Evolutionary conservation across 441 rosid genomes (phyloP).

Genomic region (Corymbia citriodora): DNA sequence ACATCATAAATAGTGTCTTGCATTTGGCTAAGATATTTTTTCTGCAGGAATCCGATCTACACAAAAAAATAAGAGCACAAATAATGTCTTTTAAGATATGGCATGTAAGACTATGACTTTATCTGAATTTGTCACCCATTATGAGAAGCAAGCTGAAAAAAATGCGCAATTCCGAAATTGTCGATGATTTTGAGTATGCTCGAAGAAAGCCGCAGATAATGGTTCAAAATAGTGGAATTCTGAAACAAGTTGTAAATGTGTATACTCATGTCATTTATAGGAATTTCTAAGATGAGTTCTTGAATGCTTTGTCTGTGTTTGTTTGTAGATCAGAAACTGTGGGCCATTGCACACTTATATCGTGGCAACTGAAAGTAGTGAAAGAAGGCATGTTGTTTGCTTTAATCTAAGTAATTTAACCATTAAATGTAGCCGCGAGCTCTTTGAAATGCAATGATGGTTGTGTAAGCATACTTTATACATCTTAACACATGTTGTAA

Average conservation of each 20-base stretch:
- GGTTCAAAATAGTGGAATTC: neutral
- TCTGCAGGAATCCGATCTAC: accelerated
- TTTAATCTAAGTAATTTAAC: neutral
- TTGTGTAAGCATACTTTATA: neutral
- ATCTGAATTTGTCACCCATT: accelerated
- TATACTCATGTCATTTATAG: no score
- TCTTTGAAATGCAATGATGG: accelerated
- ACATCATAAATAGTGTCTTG: accelerated
- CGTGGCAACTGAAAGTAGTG: neutral
- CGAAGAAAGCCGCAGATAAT: accelerated
- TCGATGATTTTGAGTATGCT: no score
- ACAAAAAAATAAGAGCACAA: no score
- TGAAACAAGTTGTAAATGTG: neutral
- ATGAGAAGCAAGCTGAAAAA: no score
- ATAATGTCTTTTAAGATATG: neutral
- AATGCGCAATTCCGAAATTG: neutral
- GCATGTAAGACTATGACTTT: accelerated
- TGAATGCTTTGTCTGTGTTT: neutral
- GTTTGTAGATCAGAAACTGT: neutral
- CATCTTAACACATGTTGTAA: neutral
- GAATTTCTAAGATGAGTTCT: accelerated
- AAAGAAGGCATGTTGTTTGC: neutral
- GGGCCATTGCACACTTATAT: neutral
- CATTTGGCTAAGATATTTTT: accelerated
- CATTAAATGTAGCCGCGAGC: accelerated